These are phyloP conservation scores for Hortaea werneckii DNA, from an alignment of 2,329 filamentous ascomycete genomes.

Conservation along the genomic window DNA sequence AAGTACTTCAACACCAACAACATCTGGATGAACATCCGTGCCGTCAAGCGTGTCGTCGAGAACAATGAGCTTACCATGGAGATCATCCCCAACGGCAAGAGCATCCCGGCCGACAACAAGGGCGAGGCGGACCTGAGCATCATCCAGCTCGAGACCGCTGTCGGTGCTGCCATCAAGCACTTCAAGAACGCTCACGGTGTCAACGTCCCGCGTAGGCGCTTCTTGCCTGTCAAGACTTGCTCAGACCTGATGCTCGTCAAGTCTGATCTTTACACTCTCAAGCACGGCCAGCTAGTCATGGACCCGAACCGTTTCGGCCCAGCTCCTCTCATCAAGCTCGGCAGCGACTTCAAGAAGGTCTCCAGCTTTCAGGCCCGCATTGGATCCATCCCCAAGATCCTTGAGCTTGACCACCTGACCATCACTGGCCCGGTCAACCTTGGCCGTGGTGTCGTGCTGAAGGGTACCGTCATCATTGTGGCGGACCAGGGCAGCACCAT, in stretches of 20 bases:
- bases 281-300: constrained; percentile 96
- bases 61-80: constrained; percentile 98
- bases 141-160: constrained; percentile 95
- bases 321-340: constrained; percentile 96
- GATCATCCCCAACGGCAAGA: constrained; percentile 99
- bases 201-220: constrained; percentile 93
- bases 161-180: constrained; percentile 96
- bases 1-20: constrained; percentile 99
- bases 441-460: constrained; percentile 86
- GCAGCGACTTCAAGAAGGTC: constrained; percentile 99
- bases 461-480: constrained; percentile 98
- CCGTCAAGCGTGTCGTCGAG: constrained; percentile 97
- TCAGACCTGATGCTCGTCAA: constrained; percentile 99
- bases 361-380: constrained; percentile 90
- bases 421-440: constrained; percentile 97
- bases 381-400: constrained; percentile 77
- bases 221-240: constrained; percentile 99
- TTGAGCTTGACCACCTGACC: constrained; percentile 88
- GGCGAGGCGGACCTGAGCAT: constrained; percentile 97
- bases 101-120: constrained; percentile 98
- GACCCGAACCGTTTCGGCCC: constrained; percentile 94
- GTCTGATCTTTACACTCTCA: constrained; percentile 95
- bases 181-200: constrained; percentile 98
- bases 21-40: constrained; percentile 98
- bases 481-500: constrained; percentile 97